phyloP scores from a whole-genome alignment of 148 eudicot species.

The Chenopodium quinoa region DNA sequence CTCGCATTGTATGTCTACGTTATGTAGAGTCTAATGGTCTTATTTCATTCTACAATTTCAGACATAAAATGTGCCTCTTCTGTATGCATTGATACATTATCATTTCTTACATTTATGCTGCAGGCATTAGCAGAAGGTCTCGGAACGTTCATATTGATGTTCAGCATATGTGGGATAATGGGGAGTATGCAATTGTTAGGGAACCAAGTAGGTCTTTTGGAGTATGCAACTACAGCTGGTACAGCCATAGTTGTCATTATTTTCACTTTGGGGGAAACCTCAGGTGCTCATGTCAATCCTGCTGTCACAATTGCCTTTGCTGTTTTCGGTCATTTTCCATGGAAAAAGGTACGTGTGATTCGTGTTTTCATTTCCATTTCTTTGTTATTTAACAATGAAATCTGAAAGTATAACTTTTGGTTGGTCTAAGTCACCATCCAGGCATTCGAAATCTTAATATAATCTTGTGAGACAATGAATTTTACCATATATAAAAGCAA shows the following conservation, averaged over 20 bases:
- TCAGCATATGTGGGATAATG: constrained; percentile 60
- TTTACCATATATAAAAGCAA: too few relatives aligned
- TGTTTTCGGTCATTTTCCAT: constrained; percentile 66
- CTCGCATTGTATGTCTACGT: constrained; percentile 40
- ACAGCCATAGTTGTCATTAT: constrained; percentile 55
- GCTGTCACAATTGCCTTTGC: constrained; percentile 86
- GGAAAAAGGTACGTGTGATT: constrained; percentile 52
- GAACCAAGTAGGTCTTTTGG: constrained; percentile 51
- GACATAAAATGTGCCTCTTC: neutral
- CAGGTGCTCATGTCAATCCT: constrained; percentile 95
- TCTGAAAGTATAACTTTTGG: neutral
- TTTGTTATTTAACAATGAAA: neutral
- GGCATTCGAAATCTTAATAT: neutral
- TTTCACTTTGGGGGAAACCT: constrained; percentile 57
- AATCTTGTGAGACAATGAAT: neutral
- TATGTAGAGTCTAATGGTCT: neutral
- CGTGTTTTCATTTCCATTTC: neutral
- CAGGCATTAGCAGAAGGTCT: constrained; percentile 67
- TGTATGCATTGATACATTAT: neutral
- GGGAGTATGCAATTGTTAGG: constrained; percentile 52
- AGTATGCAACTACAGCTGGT: constrained; percentile 73
- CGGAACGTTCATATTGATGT: constrained; percentile 72
- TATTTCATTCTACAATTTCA: neutral
- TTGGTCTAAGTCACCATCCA: neutral
- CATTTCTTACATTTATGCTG: constrained; percentile 18